A percentile compares a stretch with the other conserved stretches of the same genome.
These are phyloP conservation scores for Trichoderma atroviride DNA, from an alignment of 2,329 filamentous ascomycete species.

Conservation along the genomic window DNA sequence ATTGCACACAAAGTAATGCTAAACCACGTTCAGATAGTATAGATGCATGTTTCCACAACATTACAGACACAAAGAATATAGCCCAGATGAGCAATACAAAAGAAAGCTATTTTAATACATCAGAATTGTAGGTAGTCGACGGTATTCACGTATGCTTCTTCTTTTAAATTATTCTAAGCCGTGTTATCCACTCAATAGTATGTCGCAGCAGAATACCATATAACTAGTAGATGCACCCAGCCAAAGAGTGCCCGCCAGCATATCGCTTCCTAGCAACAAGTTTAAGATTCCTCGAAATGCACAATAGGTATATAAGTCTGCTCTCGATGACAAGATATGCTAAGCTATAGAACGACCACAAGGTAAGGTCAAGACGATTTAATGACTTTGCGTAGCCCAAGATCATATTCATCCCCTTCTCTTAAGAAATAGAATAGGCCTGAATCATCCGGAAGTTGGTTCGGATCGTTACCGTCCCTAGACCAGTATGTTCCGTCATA, in stretches of 20 bases:
- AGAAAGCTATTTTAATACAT: neutral
- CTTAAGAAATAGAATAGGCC: constrained; percentile 8
- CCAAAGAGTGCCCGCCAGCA: no score
- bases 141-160: neutral
- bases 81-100: neutral
- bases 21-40: neutral
- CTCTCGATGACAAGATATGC: neutral
- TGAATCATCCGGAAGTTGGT: constrained; percentile 7
- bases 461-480: constrained; percentile 3
- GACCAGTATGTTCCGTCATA: constrained; percentile 22
- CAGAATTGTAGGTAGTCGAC: neutral
- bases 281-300: neutral
- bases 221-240: no score
- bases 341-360: neutral
- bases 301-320: neutral
- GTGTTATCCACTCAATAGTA: neutral
- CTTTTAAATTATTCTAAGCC: no score
- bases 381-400: constrained; percentile 1
- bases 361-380: neutral
- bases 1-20: neutral
- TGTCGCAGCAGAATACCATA: neutral
- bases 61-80: no score
- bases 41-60: no score
- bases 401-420: constrained; percentile 12
- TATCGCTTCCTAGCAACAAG: neutral